A percentile compares a stretch with the other conserved stretches of the same genome.
Evolutionary conservation across 345 rosid genomes (phyloP).

Genomic region (Populus davidiana): DNA sequence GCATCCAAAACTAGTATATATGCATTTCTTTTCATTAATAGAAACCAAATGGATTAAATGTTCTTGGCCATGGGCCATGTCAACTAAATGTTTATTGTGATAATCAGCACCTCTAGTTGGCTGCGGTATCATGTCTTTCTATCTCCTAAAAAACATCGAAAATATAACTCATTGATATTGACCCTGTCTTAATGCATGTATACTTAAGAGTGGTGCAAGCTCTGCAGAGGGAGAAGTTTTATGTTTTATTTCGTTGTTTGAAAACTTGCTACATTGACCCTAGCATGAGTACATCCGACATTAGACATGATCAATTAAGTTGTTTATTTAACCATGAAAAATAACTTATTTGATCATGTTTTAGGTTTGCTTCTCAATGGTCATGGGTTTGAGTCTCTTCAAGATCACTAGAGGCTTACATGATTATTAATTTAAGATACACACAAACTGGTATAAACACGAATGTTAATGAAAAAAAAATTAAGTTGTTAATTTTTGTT

Average conservation of each 20-base stretch:
- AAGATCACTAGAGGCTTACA: fast-evolving
- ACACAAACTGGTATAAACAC: fast-evolving
- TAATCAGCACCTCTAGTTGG: neutral
- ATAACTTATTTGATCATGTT: fast-evolving
- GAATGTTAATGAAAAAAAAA: too few relatives aligned
- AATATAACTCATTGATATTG: constrained; percentile 24
- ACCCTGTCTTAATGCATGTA: constrained; percentile 9
- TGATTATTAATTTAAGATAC: too few relatives aligned
- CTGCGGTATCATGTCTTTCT: neutral
- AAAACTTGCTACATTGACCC: constrained; percentile 19
- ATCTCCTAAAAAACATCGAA: neutral
- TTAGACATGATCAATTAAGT: neutral
- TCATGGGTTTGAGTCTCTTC: too few relatives aligned
- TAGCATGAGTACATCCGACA: constrained; percentile 18
- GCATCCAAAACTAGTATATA: neutral
- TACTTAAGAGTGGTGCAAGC: neutral
- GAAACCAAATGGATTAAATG: too few relatives aligned
- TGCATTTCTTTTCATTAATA: too few relatives aligned
- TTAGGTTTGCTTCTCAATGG: too few relatives aligned
- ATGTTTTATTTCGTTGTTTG: constrained; percentile 13
- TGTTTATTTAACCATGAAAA: too few relatives aligned
- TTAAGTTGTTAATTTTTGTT: neutral
- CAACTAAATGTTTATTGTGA: neutral
- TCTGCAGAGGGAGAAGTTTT: neutral
- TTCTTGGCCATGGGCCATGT: too few relatives aligned